These are phyloP conservation scores for Lojkania enalia DNA, from an alignment of 2,329 filamentous ascomycete genomes.

Conservation along the genomic window DNA sequence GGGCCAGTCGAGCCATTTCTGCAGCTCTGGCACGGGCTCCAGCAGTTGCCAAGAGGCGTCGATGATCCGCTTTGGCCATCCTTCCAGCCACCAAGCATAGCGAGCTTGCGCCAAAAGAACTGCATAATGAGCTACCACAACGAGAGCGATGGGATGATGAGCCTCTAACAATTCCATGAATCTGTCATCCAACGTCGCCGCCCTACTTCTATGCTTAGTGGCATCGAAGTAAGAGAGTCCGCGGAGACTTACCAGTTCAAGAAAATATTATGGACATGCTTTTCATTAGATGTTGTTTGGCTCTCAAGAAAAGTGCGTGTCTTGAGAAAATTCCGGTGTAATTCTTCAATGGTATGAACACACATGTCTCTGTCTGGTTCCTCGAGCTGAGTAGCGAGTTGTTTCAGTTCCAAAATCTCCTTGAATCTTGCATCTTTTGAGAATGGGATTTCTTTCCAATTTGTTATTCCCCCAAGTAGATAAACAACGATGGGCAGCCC, in stretches of 20 bases:
- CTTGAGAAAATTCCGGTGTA: constrained; percentile 24
- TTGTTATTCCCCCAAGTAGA: background rate
- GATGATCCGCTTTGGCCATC: constrained; percentile 33
- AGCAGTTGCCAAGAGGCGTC: constrained; percentile 25
- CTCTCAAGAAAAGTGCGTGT: constrained; percentile 13
- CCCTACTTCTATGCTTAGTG: constrained; percentile 8
- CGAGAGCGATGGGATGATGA: constrained; percentile 34
- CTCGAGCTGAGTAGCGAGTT: constrained; percentile 25
- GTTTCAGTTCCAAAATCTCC: constrained; percentile 20
- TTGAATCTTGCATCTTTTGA: background rate
- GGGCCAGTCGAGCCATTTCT: constrained; percentile 35
- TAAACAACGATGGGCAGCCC: constrained; percentile 17
- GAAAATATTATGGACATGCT: constrained; percentile 26
- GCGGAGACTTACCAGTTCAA: constrained; percentile 12
- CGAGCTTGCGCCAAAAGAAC: constrained; percentile 27
- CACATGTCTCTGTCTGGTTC: constrained; percentile 25
- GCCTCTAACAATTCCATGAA: constrained; percentile 30
- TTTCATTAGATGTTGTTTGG: constrained; percentile 22
- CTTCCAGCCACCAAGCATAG: constrained; percentile 29
- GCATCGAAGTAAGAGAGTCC: background rate
- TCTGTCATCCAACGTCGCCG: constrained; percentile 21
- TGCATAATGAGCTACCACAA: constrained; percentile 31
- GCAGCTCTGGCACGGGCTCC: constrained; percentile 29
- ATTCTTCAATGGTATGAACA: constrained; percentile 22
- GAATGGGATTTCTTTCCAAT: constrained; percentile 16